phyloP scores from a whole-genome alignment of 2,329 filamentous ascomycete species.

The Balansia obtecta region DNA sequence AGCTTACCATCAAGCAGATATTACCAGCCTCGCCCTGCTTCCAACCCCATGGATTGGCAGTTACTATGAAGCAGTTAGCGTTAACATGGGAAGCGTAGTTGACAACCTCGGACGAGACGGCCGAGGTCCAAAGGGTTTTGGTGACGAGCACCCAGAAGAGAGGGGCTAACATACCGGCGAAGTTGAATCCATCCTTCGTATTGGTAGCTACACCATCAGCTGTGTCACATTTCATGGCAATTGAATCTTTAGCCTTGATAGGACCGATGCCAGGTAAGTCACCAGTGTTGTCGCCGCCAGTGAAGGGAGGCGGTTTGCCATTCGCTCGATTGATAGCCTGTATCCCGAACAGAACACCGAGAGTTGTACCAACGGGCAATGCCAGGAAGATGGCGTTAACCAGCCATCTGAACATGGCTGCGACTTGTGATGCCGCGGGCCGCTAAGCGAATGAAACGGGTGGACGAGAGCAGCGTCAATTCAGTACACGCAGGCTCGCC shows the following conservation, averaged over 20 bases:
- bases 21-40: conserved; percentile 22
- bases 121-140: background rate
- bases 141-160: background rate
- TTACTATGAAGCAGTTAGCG: conserved; percentile 24
- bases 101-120: too few relatives aligned
- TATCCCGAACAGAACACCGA: conserved; percentile 37
- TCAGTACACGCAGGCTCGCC: background rate
- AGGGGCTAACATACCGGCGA: conserved; percentile 29
- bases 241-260: conserved; percentile 21
- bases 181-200: conserved; percentile 28
- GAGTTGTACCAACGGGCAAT: conserved; percentile 35
- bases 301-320: conserved; percentile 32
- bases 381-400: conserved; percentile 37
- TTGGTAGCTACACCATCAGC: conserved; percentile 32
- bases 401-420: conserved; percentile 29
- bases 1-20: conserved; percentile 41
- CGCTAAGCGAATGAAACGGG: background rate
- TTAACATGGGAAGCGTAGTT: background rate
- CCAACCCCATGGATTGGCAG: conserved; percentile 44
- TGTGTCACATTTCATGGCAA: conserved; percentile 27
- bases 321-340: conserved; percentile 29
- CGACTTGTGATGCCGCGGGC: background rate
- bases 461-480: background rate
- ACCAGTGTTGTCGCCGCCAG: conserved; percentile 11
- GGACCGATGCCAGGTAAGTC: conserved; percentile 4